A percentile compares a stretch with the other conserved stretches of the same genome.
phyloP scores from a whole-genome alignment of 78 protist species.

The Pigoraptor vietnamica region DNA sequence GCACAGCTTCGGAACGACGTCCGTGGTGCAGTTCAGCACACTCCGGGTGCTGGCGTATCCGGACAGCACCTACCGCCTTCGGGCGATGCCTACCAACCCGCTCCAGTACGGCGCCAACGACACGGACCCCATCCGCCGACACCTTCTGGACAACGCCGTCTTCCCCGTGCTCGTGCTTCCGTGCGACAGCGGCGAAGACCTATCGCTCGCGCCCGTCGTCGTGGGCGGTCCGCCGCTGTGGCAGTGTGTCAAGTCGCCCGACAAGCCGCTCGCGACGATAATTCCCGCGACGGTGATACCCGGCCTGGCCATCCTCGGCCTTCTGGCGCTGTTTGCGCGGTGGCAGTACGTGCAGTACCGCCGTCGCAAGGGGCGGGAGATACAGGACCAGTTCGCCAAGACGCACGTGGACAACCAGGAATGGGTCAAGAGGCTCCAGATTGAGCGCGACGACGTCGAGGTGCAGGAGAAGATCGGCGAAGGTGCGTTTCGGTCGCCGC shows the following conservation, averaged over 20 bases:
- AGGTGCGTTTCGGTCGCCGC: neutral
- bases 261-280: neutral
- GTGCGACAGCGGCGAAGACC: neutral
- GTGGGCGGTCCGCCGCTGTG: neutral
- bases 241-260: neutral
- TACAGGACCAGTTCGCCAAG: neutral
- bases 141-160: neutral
- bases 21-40: neutral
- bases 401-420: neutral
- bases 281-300: neutral
- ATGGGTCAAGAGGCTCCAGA: neutral
- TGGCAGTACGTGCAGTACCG: neutral
- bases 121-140: neutral
- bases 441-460: neutral
- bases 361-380: neutral
- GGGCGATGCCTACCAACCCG: neutral
- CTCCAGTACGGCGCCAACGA: neutral
- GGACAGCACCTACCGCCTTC: neutral
- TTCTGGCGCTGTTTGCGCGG: neutral
- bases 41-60: neutral
- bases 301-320: neutral
- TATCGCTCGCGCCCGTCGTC: neutral
- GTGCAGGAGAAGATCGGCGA: neutral
- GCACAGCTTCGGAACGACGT: neutral
- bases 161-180: neutral